Base-by-base conservation (phyloP, 768 basidiomycete species). In the Vararia minispora region DNA sequence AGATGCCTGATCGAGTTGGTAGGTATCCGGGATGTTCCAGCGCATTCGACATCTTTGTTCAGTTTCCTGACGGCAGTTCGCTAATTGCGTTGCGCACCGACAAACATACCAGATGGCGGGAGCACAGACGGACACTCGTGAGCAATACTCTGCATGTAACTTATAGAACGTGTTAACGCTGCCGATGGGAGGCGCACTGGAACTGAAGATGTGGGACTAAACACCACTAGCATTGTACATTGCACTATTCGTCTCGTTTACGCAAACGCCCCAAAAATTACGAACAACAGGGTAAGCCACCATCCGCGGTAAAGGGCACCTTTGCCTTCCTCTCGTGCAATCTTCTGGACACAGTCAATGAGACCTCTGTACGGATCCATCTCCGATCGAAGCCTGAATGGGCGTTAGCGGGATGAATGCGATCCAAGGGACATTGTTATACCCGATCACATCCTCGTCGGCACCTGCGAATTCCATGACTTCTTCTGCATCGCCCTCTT, bases 401-500 rank as follows among this genome's bases (percentile, higher is more conserved):
- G 21, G 7, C 6, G 40, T 28, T 32, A 44, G 18, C n/a, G 30
- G 14, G 25, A 27, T 12, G 28, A 17, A 33, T 30, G 28, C 34
- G 29, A 46, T 41, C 16, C 17, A 26, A 39, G 35, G 22, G 32
- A 25, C 38, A 29, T 20, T 26, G 20, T 53, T 76, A 35, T 47
- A 83, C 82, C 84, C 85, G 45, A 90, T 86, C 13, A 90, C 87
- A 47, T 90, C 87, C 51, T 90, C 86, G 20, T 81, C 76, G 5
- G 64, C 58, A 12, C 79, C 81, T 18, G 73, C 65, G 48, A 75
- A 89, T 46, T 84, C 81, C 5, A 62, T 57, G 1, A 62, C 59
- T 32, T 74, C 71, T 41, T 83, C 71, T 3, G 61, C 63, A 48
- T 81, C 77, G 5, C 72, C 74, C 28, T 79, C 78, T 13, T 74